Percentiles rank a stretch among this genome's conserved stretches.
phyloP scores from a whole-genome alignment of 345 rosid species.

The Euphorbia lathyris region DNA sequence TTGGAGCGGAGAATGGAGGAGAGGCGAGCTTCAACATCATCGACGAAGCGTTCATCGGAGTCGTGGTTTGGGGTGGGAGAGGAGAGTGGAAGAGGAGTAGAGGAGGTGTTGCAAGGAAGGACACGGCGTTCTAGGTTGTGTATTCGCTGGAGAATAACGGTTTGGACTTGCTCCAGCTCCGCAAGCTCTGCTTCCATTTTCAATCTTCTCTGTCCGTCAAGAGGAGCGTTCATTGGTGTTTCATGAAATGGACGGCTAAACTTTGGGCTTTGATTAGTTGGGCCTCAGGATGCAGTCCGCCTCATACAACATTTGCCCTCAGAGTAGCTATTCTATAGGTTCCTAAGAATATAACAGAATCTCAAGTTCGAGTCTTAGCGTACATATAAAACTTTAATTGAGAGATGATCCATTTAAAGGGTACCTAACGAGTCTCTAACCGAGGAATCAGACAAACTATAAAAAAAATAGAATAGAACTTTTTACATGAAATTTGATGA shows the following conservation, averaged over 20 bases:
- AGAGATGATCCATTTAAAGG: too few relatives aligned
- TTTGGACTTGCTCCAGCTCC: constrained; percentile 61
- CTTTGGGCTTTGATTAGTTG: background rate
- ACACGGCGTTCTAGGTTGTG: constrained; percentile 42
- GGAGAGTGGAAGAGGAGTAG: constrained; percentile 22
- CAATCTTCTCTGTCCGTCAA: background rate
- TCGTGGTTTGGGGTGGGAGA: constrained; percentile 5
- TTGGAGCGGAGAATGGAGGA: constrained; percentile 54
- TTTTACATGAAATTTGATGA: too few relatives aligned
- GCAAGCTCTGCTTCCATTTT: constrained; percentile 44
- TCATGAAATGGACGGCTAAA: background rate
- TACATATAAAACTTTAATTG: too few relatives aligned
- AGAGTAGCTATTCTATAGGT: too few relatives aligned
- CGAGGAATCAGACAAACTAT: too few relatives aligned
- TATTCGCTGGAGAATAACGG: constrained; percentile 48
- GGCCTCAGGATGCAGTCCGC: background rate
- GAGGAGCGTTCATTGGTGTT: background rate
- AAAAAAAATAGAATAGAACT: too few relatives aligned
- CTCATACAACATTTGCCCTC: background rate
- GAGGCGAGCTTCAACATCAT: constrained; percentile 59
- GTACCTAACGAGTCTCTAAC: too few relatives aligned
- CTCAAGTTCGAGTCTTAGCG: too few relatives aligned
- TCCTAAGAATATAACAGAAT: too few relatives aligned
- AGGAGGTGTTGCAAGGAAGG: constrained; percentile 25
- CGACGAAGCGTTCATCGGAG: constrained; percentile 23